Base-by-base conservation (phyloP, 805 yeast species). In the Komagataella mondaviorum region DNA sequence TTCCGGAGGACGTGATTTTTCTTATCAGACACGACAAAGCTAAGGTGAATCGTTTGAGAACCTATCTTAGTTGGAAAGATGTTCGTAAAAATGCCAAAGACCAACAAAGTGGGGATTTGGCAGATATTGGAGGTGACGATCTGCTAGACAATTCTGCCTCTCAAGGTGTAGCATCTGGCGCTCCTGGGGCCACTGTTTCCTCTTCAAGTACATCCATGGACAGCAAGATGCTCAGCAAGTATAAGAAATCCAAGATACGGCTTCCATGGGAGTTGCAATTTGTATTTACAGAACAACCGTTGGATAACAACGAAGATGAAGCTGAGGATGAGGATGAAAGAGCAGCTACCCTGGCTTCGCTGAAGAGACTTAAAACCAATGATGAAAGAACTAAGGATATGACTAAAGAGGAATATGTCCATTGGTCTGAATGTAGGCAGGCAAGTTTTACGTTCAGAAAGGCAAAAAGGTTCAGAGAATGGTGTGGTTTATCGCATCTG, bases 381-480 rank as follows among this genome's bases (percentile, higher is more conserved):
- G 99, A 93, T 66, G 96, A 93, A 50, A 75, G 99, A 55, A 93
- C 99, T 0, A 79, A 74, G 56, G 77, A 84, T 57, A 93, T 93
- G 99, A 93, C 99, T 0, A 85, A 82, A 61, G 96, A 93, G 60
- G 99, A 93, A 63, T 93, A 93, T 61, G 99, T 90, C 16, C 99
- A 93, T 64, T 93, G 98, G 97, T 87, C 96, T 10, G 99, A 93
- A 62, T 93, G 99, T 67, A 78, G 99, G 55, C 99, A 93, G 65
- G 98, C 98, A 1, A 83, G 95, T 53, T 93, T 93, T 64, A 93
- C 99, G 1, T 93, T 89, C 60, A 76, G 97, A 58, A 93, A 93
- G 64, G 85, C 86, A n/a, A 89, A 89, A 63, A 71, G 97, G 60
- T 93, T 93, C 63, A 77, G 91, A 61, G 99, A 93, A 60, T 93